Evolutionary conservation across 2,329 filamentous ascomycete genomes (phyloP).

Genomic region (Phoma sp.): DNA sequence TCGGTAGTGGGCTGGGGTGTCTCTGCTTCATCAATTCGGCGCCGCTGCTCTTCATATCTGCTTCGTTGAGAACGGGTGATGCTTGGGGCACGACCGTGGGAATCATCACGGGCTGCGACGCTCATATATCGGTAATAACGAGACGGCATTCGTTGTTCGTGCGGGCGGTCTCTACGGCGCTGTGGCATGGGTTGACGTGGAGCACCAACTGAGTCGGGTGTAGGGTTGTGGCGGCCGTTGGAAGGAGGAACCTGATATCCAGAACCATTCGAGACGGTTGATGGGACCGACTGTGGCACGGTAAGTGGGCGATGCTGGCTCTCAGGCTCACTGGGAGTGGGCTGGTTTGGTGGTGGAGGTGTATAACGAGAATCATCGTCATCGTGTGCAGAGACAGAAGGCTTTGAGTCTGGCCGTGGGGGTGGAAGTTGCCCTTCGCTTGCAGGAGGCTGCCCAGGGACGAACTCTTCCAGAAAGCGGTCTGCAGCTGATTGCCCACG

Average conservation of each 20-base stretch:
- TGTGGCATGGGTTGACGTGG: slow-evolving; percentile 36
- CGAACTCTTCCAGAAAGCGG: slow-evolving; percentile 45
- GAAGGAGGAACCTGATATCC: slow-evolving; percentile 32
- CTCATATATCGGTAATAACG: slow-evolving; percentile 47
- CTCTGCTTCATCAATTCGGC: slow-evolving; percentile 46
- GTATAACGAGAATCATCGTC: slow-evolving; percentile 38
- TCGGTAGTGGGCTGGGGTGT: slow-evolving; percentile 43
- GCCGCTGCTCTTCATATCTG: slow-evolving; percentile 46
- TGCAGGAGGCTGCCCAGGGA: slow-evolving; percentile 26
- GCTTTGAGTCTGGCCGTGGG: slow-evolving; percentile 23
- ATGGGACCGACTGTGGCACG: slow-evolving; percentile 33
- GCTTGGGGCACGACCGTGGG: slow-evolving; percentile 42
- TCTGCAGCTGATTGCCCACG: slow-evolving; percentile 41
- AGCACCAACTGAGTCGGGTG: slow-evolving; percentile 32
- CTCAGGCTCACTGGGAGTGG: slow-evolving; percentile 23
- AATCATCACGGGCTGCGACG: slow-evolving; percentile 42
- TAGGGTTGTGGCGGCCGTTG: slow-evolving; percentile 34
- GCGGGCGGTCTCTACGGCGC: slow-evolving; percentile 41
- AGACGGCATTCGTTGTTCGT: slow-evolving; percentile 42
- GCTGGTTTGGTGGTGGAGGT: slow-evolving; percentile 32
- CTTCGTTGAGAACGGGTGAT: slow-evolving; percentile 45
- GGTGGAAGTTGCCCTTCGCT: slow-evolving; percentile 24
- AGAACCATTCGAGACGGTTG: slow-evolving; percentile 44
- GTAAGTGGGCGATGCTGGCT: slow-evolving; percentile 23
- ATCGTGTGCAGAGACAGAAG: slow-evolving; percentile 26